These are phyloP conservation scores for Aspergillus cavernicola DNA, from an alignment of 495 filamentous ascomycete species.

Conservation along the genomic window DNA sequence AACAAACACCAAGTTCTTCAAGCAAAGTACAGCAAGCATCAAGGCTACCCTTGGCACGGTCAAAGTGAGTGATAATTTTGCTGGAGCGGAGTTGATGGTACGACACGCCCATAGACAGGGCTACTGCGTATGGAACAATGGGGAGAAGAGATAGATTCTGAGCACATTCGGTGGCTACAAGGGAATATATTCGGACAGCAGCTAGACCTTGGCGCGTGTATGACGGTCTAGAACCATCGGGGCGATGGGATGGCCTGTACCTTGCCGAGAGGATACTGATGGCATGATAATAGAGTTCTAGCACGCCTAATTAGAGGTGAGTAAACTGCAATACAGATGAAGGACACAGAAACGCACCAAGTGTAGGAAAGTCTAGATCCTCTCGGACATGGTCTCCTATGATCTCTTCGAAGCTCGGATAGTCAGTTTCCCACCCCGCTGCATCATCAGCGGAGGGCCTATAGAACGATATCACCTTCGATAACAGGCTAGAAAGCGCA, in stretches of 20 bases:
- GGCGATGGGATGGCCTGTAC: constrained; percentile 33
- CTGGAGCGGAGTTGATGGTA: constrained; percentile 70
- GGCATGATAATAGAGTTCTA: constrained; percentile 69
- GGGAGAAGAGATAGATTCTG: constrained; percentile 56
- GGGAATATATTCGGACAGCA: constrained; percentile 60
- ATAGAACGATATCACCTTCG: constrained; percentile 65
- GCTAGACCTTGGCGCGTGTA: constrained; percentile 61
- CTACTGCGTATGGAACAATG: constrained; percentile 64
- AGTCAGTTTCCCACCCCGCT: constrained; percentile 51
- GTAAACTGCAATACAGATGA: neutral
- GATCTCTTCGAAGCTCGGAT: constrained; percentile 66
- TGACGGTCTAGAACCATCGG: constrained; percentile 40
- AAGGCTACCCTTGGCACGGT: constrained; percentile 57
- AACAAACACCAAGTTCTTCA: constrained; percentile 51
- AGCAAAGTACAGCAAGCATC: constrained; percentile 55
- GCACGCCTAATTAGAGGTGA: constrained; percentile 40
- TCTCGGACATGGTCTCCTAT: constrained; percentile 45
- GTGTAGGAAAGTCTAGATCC: constrained; percentile 28
- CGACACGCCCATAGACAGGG: constrained; percentile 63
- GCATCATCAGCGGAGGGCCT: constrained; percentile 48
- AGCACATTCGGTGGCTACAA: constrained; percentile 51
- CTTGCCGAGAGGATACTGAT: constrained; percentile 60
- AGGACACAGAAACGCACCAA: constrained; percentile 19
- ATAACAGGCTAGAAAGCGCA: constrained; percentile 51
- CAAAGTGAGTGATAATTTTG: constrained; percentile 58